These are phyloP conservation scores for Alnus glutinosa DNA, from an alignment of 306 rosid species.

Conservation along the genomic window DNA sequence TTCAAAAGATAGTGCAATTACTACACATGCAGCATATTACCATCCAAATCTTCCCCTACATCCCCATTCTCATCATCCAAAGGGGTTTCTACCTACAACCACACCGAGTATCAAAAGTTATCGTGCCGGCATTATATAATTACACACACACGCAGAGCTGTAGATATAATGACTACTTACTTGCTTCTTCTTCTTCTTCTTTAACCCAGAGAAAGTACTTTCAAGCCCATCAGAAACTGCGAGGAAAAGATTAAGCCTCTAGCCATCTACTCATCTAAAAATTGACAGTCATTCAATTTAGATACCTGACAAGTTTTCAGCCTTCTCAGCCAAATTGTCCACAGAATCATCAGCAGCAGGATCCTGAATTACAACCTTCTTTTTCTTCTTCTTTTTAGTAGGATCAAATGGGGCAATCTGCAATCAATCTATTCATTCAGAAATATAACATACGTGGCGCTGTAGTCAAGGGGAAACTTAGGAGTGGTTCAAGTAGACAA, in stretches of 20 bases:
- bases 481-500: not conserved
- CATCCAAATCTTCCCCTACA: slow-evolving; percentile 47
- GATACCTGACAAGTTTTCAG: slow-evolving; percentile 53
- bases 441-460: not conserved
- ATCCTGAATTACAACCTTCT: slow-evolving; percentile 61
- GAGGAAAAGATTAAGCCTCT: slow-evolving; percentile 13
- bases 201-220: slow-evolving; percentile 46
- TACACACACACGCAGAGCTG: not conserved
- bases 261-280: not conserved
- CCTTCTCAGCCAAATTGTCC: slow-evolving; percentile 50
- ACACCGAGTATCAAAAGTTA: slow-evolving; percentile 1
- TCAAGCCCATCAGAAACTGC: slow-evolving; percentile 53
- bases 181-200: slow-evolving; percentile 55
- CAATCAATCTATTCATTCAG: slow-evolving; percentile 20
- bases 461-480: not conserved
- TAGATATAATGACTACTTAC: slow-evolving; percentile 28
- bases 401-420: slow-evolving; percentile 93
- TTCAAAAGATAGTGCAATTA: not conserved
- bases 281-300: slow-evolving; percentile 5
- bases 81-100: slow-evolving; percentile 39
- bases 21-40: slow-evolving; percentile 10
- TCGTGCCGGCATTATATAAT: not conserved
- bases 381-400: slow-evolving; percentile 89
- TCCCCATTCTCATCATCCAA: slow-evolving; percentile 45
- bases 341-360: slow-evolving; percentile 42